Base-by-base conservation (phyloP, 345 rosid species). In the Lepidium sativum region DNA sequence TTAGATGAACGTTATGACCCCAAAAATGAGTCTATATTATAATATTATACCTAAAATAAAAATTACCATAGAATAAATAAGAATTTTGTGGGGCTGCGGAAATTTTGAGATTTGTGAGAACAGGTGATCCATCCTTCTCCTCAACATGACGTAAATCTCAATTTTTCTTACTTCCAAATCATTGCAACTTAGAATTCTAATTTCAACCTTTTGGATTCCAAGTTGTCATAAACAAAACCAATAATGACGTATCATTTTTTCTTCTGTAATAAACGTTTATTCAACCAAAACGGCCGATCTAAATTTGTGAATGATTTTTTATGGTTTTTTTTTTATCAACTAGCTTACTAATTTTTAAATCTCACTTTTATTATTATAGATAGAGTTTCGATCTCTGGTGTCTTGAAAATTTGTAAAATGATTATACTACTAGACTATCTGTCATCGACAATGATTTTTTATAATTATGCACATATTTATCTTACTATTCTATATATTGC, bases 131-230 rank as follows among this genome's bases (percentile, higher is more conserved):
- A 48, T 58, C 39, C 58, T 58, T 67, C 58, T 50, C 31, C 50
- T 57, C 17, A 20, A 40, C 29, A 7, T 69, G 44, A 18, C 35
- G 32, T 51, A 51, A n/a, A 59, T 40, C 44, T 50, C 66, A 33
- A 34, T 12, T 51, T 60, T 69, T 60, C 47, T 21, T 51, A 33
- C 21, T 69, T 50, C 16, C 32, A 69, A 41, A 69, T 69, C 68
- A 69, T 69, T 52, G 43, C 61, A 69, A 61, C 61, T 43, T 27
- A 7, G 73, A 69, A 15, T 52, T 29, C 39, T 5, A 29, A 55
- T 15, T 23, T 54, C 25, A 20, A 8, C 8, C 3, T 48, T 25
- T 25, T 25, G 29, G 29, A 25, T 25, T 25, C 6, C 29, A 25
- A 25, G 29, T 25, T 57, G 14, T 21, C 15, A 20, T 37, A 49